Evolutionary conservation across 2,329 filamentous ascomycete species (phyloP).

Genomic region (Phialemoniopsis sp.): DNA sequence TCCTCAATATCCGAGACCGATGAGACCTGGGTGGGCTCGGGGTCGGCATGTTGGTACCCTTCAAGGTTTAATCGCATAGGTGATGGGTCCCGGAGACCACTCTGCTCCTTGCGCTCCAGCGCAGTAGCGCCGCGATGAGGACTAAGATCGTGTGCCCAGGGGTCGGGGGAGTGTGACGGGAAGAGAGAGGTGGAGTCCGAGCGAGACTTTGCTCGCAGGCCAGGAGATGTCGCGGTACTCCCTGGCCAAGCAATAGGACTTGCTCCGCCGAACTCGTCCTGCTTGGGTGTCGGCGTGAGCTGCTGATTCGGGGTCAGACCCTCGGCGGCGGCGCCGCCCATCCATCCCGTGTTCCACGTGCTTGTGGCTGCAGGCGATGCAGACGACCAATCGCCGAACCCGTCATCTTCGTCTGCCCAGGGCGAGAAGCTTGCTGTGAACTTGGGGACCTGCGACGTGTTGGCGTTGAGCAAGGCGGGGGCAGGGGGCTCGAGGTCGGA

Average conservation of each 20-base stretch:
- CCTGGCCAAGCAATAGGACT: constrained; percentile 35
- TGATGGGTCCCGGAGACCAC: not conserved
- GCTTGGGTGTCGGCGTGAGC: constrained; percentile 21
- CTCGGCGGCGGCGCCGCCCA: constrained; percentile 13
- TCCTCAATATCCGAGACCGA: not conserved
- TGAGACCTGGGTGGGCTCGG: no score
- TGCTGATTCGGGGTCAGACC: constrained; percentile 14
- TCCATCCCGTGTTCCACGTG: constrained; percentile 14
- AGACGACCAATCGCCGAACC: constrained; percentile 31
- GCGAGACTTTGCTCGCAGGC: constrained; percentile 23
- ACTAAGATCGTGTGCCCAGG: constrained; percentile 32
- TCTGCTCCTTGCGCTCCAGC: not conserved
- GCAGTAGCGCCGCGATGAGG: constrained; percentile 5
- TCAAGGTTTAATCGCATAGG: no score
- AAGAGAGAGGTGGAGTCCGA: constrained; percentile 19
- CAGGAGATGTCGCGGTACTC: constrained; percentile 28
- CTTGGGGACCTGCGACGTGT: constrained; percentile 16
- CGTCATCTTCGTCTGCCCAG: constrained; percentile 35
- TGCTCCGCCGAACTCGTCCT: constrained; percentile 24
- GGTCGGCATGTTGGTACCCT: no score
- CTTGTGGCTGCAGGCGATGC: constrained; percentile 16
- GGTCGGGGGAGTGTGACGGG: constrained; percentile 33
- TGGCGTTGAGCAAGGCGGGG: constrained; percentile 32
- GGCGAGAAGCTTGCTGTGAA: constrained; percentile 24
- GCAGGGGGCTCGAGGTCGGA: constrained; percentile 34